Conservation (phyloP, 73 alveolate genomes). For the Paramecium biaurelia region DNA sequence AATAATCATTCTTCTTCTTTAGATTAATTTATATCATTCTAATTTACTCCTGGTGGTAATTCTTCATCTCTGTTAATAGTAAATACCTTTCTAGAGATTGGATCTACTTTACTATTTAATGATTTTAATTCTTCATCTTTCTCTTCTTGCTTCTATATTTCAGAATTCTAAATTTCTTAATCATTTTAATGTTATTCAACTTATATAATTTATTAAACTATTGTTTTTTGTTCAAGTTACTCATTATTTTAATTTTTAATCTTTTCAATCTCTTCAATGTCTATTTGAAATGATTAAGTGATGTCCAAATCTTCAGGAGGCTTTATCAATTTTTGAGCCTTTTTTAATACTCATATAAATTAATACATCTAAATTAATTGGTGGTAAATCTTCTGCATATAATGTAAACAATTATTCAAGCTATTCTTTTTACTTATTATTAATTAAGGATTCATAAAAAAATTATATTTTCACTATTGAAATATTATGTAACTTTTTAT, state of each 20-base stretch:
- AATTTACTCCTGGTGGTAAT: conserved; percentile 1
- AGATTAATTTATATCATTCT: not conserved
- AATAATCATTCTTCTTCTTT: not conserved
- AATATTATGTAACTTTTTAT: not conserved
- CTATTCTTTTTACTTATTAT: not conserved
- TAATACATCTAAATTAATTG: not conserved
- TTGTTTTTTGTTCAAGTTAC: not conserved
- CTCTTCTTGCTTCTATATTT: not conserved
- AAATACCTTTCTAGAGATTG: not conserved
- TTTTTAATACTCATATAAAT: not conserved
- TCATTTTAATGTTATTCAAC: not conserved
- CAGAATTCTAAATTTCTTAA: not conserved
- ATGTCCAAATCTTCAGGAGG: not conserved
- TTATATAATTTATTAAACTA: not conserved
- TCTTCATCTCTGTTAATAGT: conserved; percentile 14
- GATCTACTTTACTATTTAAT: not conserved
- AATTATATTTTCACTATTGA: not conserved
- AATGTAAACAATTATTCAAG: not conserved
- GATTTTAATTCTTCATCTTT: not conserved
- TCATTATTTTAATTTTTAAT: not conserved
- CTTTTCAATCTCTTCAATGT: not conserved
- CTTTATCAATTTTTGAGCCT: not conserved
- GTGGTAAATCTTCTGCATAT: not conserved
- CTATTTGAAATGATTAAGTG: not conserved
- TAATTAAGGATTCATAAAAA: not conserved